Base-by-base conservation (phyloP, 2,329 filamentous ascomycete genomes). In the Phyllosticta citriasiana region DNA sequence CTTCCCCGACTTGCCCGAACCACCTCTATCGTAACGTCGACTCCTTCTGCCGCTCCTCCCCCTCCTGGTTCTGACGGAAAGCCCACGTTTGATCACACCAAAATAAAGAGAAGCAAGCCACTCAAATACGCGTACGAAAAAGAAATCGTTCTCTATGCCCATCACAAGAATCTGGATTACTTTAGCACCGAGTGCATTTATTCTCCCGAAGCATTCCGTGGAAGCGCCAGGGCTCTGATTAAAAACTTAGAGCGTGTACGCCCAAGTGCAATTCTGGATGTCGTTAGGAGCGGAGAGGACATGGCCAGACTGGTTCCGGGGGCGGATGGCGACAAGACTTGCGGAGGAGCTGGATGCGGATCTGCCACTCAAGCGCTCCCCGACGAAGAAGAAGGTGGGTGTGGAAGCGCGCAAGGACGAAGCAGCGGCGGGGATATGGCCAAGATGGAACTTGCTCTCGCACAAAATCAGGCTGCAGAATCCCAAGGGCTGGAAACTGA, bases 161-260 rank as follows among this genome's bases (percentile, higher is more conserved):
- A 97, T 71, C 91, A 99, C 78, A 96, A 94, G 76, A 92, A 92
- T 73, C 80, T 99, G 65, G 92, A 97, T 72, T 99, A 99, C 76
- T 99, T 99, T 76, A 96, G 87, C 69, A 99, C 94, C 0, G 94
- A 99, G 76, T 99, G 94, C 79, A 91, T 99, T 63, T 99, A 99
- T 78, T 96, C 91, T 59, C 94, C 94, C 0, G 94, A 99, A 75
- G 94, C 94, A 2, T 99, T 99, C 71, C 83, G 94, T 63, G 94
- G 94, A 2, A 96, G 90, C 66, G 94, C 94, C 2, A 84, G 94
- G 65, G 89, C 87, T 26, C 77, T 99, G 62, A 96, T 99, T 74
- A 99, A 99, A 77, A 96, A 93, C 67, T 78, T 99, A 33, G 94
- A 99, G 75, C 88, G 88, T 67, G 90, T 99, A 7, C 83, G 94